Conservation (phyloP, 2,329 filamentous ascomycete genomes). For the Talaromyces pinophilus region DNA sequence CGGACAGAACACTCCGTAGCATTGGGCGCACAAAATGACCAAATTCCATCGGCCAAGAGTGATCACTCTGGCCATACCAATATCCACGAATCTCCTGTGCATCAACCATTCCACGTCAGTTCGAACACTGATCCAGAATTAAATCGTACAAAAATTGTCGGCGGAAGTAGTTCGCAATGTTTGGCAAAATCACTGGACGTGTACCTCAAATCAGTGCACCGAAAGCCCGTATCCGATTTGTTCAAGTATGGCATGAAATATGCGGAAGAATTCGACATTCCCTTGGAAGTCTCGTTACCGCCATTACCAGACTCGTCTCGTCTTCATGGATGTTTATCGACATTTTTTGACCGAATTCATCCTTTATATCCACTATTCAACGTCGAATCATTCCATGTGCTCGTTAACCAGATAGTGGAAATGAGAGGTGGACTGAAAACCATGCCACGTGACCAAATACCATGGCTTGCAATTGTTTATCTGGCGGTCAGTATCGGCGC, state of each 20-base stretch:
- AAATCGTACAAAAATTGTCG: conserved; percentile 18
- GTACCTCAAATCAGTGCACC: conserved; percentile 17
- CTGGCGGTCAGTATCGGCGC: conserved; percentile 13
- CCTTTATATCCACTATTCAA: conserved; percentile 18
- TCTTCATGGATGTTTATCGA: conserved; percentile 7
- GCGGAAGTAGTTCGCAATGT: conserved; percentile 19
- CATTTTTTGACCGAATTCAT: conserved; percentile 15
- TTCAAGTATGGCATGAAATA: conserved; percentile 19
- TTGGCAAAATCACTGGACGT: conserved; percentile 19
- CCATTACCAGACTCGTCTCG: conserved; percentile 1
- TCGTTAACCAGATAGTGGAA: conserved; percentile 5
- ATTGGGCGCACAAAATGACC: not conserved
- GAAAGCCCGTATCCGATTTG: conserved; percentile 16
- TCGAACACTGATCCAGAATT: conserved; percentile 16
- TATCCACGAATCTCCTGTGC: conserved; percentile 18
- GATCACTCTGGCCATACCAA: not conserved
- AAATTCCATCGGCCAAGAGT: not conserved
- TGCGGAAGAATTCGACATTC: conserved; percentile 17
- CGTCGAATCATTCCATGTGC: conserved; percentile 2
- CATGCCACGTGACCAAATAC: conserved; percentile 17
- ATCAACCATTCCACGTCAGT: conserved; percentile 21
- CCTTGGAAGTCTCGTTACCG: conserved; percentile 18
- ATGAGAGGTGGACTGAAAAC: conserved; percentile 1
- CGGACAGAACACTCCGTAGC: conserved; percentile 5
- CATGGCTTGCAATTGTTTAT: conserved; percentile 19